Conservation (phyloP, 495 filamentous ascomycete genomes). For the Penicillium diatomitis region DNA sequence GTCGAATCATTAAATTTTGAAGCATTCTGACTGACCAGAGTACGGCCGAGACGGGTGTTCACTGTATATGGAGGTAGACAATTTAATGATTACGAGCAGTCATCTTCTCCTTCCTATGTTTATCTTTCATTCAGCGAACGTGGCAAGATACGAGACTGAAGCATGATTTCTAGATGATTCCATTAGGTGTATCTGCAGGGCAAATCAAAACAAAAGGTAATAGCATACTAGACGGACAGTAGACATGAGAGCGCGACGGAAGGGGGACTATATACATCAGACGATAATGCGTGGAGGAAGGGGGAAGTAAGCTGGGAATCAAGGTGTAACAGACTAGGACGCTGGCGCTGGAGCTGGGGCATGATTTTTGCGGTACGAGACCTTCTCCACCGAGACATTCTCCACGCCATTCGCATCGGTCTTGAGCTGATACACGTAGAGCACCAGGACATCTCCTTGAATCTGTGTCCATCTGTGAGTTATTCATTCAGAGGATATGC, state of each 20-base stretch:
- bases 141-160: neutral
- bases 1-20: too few relatives aligned
- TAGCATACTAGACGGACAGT: neutral
- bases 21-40: too few relatives aligned
- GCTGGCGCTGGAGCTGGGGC: constrained; percentile 22
- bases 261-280: constrained; percentile 29
- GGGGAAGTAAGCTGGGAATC: neutral
- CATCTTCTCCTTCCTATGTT: too few relatives aligned
- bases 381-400: constrained; percentile 94
- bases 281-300: neutral
- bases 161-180: neutral
- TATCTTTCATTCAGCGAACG: too few relatives aligned
- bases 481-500: neutral
- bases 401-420: constrained; percentile 82
- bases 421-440: constrained; percentile 95
- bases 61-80: too few relatives aligned
- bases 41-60: too few relatives aligned
- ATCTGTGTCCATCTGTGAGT: constrained; percentile 47
- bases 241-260: constrained; percentile 8
- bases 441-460: constrained; percentile 90
- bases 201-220: constrained; percentile 8
- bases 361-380: constrained; percentile 84
- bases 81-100: too few relatives aligned
- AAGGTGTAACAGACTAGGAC: neutral
- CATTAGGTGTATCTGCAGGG: constrained; percentile 14